Evolutionary conservation across 129 eudicot genomes (phyloP), one percentile per base, ranked within the genome.

Genomic region (Dittrichia graveolens): DNA sequence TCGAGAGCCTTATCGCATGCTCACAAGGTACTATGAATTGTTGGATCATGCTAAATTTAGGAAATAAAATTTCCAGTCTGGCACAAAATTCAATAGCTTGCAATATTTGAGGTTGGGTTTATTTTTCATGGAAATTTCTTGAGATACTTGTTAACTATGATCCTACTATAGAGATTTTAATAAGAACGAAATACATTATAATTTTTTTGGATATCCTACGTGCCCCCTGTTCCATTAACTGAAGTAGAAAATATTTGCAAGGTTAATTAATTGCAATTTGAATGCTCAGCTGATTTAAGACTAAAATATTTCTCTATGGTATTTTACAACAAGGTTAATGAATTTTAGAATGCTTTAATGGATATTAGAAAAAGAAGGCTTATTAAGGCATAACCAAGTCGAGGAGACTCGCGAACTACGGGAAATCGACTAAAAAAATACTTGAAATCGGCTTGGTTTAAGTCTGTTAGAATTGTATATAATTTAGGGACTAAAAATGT

Each of bases 1-100:
- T 44, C 87, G 98, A 52, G 98, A 94, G 80, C 98, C 98, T 79
- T 94, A 94, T 44, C 96, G 98, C 61, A 85, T 92, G 98, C 82
- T 89, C 31, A 89, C 96, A 74, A 89, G 96, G 96, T 89, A 83
- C 42, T 42, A 2, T 57, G 71, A 64, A 49, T 41, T 64, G 24
- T 18, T 39, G 1, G 2, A 68, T 8, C 37, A 45, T 46, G 57
- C 72, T 31, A 47, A 31, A 66, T 46, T 46, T 66, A 45, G 73
- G 47, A 67, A 14, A 13, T 4, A 47, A 68, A 35, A 31, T 57
- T 57, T 57, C 18, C 58, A 11, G 50, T 50, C 58, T 15, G 58
- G 58, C 24, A n/a, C 24, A 14, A 4, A 50, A 50, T 50, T 8
- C 61, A 54, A 16, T 16, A 54, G 18, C 12, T 54, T 54, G 60